These are phyloP conservation scores for Mycena olivaceomarginata DNA, from an alignment of 768 basidiomycete genomes.

Conservation along the genomic window DNA sequence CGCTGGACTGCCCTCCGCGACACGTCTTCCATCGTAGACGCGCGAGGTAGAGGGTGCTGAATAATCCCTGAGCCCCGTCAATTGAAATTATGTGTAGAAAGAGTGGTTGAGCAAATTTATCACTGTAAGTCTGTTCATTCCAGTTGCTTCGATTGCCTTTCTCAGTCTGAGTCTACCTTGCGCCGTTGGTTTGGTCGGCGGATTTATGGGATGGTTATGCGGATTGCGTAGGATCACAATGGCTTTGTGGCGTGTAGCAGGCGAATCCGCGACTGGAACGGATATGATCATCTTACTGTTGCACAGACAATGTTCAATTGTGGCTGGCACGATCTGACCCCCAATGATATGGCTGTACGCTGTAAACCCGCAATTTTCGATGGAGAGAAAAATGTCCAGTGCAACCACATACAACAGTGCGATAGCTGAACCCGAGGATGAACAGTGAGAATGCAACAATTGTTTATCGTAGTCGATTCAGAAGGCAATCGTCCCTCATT, in stretches of 20 bases:
- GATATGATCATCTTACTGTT: background rate
- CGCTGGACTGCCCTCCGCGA: background rate
- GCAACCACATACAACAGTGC: no score
- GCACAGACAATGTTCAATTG: background rate
- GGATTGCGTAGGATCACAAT: constrained; percentile 5
- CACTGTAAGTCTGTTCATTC: background rate
- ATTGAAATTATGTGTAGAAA: background rate
- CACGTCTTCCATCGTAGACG: no score
- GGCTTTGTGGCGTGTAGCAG: background rate
- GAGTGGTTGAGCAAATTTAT: background rate
- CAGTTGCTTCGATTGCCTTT: background rate
- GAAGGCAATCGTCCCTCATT: background rate
- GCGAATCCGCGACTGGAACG: constrained; percentile 6
- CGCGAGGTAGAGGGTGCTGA: background rate
- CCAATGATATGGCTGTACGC: no score
- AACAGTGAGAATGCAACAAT: constrained; percentile 10
- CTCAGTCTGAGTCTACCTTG: background rate
- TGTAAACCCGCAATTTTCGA: no score
- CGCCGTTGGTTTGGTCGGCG: background rate
- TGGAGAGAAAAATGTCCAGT: no score
- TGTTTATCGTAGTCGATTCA: background rate
- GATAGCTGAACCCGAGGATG: background rate
- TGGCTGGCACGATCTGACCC: background rate
- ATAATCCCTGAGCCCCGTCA: background rate
- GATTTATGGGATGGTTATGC: constrained; percentile 24